These are phyloP conservation scores for Microbotryum scabiosae DNA, from an alignment of 1,284 basidiomycete genomes.

Conservation along the genomic window DNA sequence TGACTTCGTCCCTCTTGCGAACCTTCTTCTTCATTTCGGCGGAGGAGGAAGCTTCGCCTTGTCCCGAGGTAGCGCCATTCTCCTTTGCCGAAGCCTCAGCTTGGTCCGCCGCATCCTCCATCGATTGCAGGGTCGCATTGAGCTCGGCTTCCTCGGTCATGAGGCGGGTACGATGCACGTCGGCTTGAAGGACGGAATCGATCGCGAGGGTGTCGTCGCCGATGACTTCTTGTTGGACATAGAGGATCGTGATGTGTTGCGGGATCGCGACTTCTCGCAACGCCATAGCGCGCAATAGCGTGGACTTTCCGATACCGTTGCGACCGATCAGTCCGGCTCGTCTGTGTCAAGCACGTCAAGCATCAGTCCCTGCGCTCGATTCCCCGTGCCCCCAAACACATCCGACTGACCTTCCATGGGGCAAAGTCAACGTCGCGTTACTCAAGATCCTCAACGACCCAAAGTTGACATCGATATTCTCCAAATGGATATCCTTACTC, in stretches of 20 bases:
- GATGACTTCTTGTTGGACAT: conserved; percentile 94
- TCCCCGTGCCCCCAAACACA: neutral
- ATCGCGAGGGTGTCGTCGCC: conserved; percentile 90
- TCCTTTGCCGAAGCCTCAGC: conserved; percentile 1
- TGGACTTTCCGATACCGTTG: conserved; percentile 93
- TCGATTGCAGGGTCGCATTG: conserved; percentile 59
- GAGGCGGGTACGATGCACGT: conserved; percentile 89
- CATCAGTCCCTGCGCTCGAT: neutral
- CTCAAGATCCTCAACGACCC: conserved; percentile 49
- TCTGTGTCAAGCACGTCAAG: conserved; percentile 10
- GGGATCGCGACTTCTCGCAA: conserved; percentile 91
- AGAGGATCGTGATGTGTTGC: conserved; percentile 87
- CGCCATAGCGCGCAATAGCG: conserved; percentile 89
- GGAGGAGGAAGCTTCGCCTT: conserved; percentile 41
- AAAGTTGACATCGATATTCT: conserved; percentile 86
- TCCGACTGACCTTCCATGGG: conserved; percentile 67
- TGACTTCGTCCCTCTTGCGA: conserved; percentile 70
- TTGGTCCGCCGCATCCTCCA: conserved; percentile 40
- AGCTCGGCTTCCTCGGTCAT: conserved; percentile 69
- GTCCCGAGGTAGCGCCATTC: conserved; percentile 45
- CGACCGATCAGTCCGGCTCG: conserved; percentile 50
- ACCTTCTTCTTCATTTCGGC: conserved; percentile 68
- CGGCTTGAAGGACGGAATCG: conserved; percentile 89
- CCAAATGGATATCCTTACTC: conserved; percentile 92
- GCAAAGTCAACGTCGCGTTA: conserved; percentile 76